Evolutionary conservation across 106 monocot species (phyloP).

Genomic region (Narthecium ossifragum): DNA sequence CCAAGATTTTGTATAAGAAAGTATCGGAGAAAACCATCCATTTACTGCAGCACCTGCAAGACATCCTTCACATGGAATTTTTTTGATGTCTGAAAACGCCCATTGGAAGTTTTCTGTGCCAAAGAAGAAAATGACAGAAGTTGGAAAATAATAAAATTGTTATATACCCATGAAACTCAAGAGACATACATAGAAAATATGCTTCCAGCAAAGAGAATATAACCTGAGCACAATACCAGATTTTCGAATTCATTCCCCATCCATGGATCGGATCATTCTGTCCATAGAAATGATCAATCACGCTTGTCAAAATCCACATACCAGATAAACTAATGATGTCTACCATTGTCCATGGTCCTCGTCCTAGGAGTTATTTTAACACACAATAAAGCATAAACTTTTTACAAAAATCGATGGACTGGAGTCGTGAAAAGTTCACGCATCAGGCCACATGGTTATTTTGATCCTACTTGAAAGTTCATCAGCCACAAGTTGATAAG

Average conservation of each 20-base stretch:
- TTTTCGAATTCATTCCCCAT: constrained; percentile 88
- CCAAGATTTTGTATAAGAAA: background rate
- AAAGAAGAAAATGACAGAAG: background rate
- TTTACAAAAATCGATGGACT: too few species aligned
- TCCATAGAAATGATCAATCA: constrained; percentile 7
- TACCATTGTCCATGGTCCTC: too few species aligned
- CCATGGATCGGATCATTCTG: constrained; percentile 93
- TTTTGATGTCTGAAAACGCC: background rate
- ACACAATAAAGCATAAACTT: too few species aligned
- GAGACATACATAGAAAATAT: background rate
- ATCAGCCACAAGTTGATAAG: too few species aligned
- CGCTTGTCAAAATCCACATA: too few species aligned
- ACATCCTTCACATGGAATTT: background rate
- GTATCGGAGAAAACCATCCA: background rate
- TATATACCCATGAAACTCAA: too few species aligned
- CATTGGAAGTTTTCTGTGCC: background rate
- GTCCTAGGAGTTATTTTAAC: too few species aligned
- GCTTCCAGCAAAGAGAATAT: background rate
- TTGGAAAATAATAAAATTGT: background rate
- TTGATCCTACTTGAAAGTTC: too few species aligned
- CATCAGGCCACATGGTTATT: too few species aligned
- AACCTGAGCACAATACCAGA: constrained; percentile 93
- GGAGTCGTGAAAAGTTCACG: too few species aligned
- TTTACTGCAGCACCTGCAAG: background rate
- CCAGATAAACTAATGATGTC: too few species aligned